Evolutionary conservation across 331 rosid species (phyloP).

Genomic region (Dryas integrifolia): DNA sequence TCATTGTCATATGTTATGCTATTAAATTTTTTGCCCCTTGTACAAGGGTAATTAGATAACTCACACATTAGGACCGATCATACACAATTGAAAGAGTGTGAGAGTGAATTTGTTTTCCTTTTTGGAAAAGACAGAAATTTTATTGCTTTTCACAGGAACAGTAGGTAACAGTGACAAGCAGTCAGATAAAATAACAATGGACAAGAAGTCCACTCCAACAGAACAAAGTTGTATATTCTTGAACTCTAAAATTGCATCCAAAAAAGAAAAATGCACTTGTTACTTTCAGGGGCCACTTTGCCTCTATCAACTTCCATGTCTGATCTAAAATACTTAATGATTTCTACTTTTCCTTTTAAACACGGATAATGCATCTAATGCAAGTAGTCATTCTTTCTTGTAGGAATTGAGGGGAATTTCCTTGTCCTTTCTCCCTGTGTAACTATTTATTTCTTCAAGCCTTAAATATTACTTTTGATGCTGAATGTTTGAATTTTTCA

Average conservation of each 20-base stretch:
- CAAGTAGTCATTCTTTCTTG: not conserved
- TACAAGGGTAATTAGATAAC: not conserved
- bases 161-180: no score
- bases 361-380: not conserved
- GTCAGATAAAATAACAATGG: no score
- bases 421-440: not conserved
- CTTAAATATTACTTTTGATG: constrained; percentile 3
- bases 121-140: no score
- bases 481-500: constrained; percentile 35
- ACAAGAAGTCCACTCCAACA: no score
- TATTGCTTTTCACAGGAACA: no score
- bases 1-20: not conserved
- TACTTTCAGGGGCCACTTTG: not conserved
- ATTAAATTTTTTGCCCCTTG: not conserved
- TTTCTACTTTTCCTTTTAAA: not conserved
- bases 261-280: not conserved
- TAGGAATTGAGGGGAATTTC: not conserved
- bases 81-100: not conserved
- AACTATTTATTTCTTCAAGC: not conserved
- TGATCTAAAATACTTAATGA: constrained; percentile 1
- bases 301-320: constrained; percentile 7
- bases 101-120: no score
- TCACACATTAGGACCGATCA: not conserved
- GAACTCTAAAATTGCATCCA: no score
- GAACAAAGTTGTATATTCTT: no score